Percentiles rank a stretch among this genome's conserved stretches.
Conservation (phyloP, 805 yeast genomes). For the Teunomyces lycoperdinae region DNA sequence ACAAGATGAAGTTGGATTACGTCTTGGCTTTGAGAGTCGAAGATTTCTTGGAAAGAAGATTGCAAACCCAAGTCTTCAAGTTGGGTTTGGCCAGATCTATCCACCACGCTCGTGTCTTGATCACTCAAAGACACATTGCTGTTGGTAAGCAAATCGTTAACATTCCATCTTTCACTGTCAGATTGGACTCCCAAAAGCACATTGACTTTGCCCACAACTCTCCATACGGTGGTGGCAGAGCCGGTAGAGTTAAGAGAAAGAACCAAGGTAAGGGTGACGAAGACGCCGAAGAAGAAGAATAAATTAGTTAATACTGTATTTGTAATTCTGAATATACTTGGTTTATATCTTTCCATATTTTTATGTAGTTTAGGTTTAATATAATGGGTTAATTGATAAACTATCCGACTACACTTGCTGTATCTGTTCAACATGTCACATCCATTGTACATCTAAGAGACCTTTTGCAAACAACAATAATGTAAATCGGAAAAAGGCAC, state of each 20-base stretch:
- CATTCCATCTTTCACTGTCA: slow-evolving; percentile 99
- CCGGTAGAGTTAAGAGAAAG: slow-evolving; percentile 99
- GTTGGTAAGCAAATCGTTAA: slow-evolving; percentile 99
- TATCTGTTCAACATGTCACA: too few species aligned
- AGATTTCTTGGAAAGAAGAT: slow-evolving; percentile 99
- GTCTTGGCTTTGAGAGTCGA: slow-evolving; percentile 96
- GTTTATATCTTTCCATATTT: slow-evolving; percentile 10
- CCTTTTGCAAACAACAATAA: neutral
- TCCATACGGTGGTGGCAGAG: slow-evolving; percentile 99
- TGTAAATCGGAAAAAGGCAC: neutral
- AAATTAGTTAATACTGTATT: slow-evolving; percentile 33
- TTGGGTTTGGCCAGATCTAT: slow-evolving; percentile 98
- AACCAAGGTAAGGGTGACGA: slow-evolving; percentile 64
- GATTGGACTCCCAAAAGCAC: slow-evolving; percentile 99
- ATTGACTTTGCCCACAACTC: slow-evolving; percentile 98
- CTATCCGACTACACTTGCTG: too few species aligned
- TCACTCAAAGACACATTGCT: slow-evolving; percentile 98
- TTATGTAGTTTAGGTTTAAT: slow-evolving; percentile 9
- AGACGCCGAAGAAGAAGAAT: slow-evolving; percentile 75
- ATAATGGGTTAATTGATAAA: slow-evolving; percentile 3
- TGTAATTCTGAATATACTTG: slow-evolving; percentile 9
- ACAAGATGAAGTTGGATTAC: slow-evolving; percentile 99
- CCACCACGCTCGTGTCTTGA: slow-evolving; percentile 99
- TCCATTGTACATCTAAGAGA: neutral
- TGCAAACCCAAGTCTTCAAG: slow-evolving; percentile 99